Conservation (phyloP, 2,329 filamentous ascomycete species). For the Pseudocercospora macadamiae region DNA sequence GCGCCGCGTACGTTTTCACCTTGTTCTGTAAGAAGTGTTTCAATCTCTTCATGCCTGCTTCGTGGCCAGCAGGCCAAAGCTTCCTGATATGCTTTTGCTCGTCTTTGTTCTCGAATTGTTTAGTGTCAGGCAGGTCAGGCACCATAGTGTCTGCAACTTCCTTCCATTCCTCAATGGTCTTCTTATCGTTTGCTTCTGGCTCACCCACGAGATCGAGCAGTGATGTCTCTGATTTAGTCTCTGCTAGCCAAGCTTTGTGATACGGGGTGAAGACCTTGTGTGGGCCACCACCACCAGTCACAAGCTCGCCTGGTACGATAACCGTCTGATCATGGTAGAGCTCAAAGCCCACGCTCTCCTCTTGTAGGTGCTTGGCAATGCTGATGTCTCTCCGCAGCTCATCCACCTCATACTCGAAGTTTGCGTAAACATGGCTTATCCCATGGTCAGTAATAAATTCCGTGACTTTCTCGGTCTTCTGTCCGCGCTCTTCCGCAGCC, state of each 20-base stretch:
- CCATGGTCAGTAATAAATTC: slow-evolving; percentile 50
- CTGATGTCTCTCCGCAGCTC: slow-evolving; percentile 67
- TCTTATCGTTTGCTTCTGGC: slow-evolving; percentile 48
- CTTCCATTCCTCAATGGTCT: slow-evolving; percentile 53
- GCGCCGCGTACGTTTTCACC: slow-evolving; percentile 43
- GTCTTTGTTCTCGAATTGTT: slow-evolving; percentile 44
- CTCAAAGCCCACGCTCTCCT: slow-evolving; percentile 45
- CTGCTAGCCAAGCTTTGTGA: slow-evolving; percentile 50
- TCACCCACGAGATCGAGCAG: slow-evolving; percentile 48
- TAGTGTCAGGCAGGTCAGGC: slow-evolving; percentile 44
- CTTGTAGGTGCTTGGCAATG: slow-evolving; percentile 42
- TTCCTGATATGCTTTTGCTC: slow-evolving; percentile 46
- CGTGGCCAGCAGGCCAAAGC: slow-evolving; percentile 51
- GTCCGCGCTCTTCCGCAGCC: slow-evolving; percentile 46
- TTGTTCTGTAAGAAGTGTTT: slow-evolving; percentile 46
- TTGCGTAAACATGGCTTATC: slow-evolving; percentile 53
- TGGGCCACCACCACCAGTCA: slow-evolving; percentile 47
- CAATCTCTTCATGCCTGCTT: slow-evolving; percentile 47
- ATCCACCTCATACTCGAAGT: slow-evolving; percentile 87
- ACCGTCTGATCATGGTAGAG: slow-evolving; percentile 55
- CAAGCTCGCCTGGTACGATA: slow-evolving; percentile 51
- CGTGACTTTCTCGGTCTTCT: slow-evolving; percentile 47
- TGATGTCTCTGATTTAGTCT: slow-evolving; percentile 46
- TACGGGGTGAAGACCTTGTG: slow-evolving; percentile 59
- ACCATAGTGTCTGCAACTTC: slow-evolving; percentile 60